Conservation (phyloP, 2,329 filamentous ascomycete species). For the Venturia asperata region DNA sequence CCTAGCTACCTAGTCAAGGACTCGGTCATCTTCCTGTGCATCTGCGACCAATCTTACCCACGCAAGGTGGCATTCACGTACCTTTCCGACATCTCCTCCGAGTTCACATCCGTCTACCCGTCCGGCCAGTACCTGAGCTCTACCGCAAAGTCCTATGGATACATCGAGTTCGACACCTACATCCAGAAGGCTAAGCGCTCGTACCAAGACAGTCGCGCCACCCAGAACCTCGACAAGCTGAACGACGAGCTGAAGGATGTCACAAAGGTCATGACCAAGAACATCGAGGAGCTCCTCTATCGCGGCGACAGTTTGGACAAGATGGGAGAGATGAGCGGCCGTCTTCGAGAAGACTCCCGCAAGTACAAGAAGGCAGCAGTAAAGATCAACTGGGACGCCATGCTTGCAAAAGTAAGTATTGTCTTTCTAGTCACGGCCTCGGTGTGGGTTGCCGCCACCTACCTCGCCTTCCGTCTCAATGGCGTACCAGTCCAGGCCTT, state of each 20-base stretch:
- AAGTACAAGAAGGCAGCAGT: slow-evolving; percentile 92
- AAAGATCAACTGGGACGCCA: slow-evolving; percentile 93
- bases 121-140: slow-evolving; percentile 65
- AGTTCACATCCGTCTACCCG: slow-evolving; percentile 84
- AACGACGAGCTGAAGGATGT: slow-evolving; percentile 97
- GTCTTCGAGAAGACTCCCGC: slow-evolving; percentile 83
- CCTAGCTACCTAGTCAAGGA: slow-evolving; percentile 74
- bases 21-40: slow-evolving; percentile 84
- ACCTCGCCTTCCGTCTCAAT: not conserved
- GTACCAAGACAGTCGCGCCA: slow-evolving; percentile 85
- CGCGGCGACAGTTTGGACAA: slow-evolving; percentile 88
- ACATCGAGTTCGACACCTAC: slow-evolving; percentile 97
- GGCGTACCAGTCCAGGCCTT: not conserved
- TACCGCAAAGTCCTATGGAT: slow-evolving; percentile 81
- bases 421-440: not conserved
- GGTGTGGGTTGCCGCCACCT: not conserved
- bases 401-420: slow-evolving; percentile 69
- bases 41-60: slow-evolving; percentile 88
- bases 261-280: slow-evolving; percentile 99
- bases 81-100: slow-evolving; percentile 81
- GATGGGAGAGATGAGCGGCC: slow-evolving; percentile 90
- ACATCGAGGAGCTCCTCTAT: slow-evolving; percentile 96
- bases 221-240: slow-evolving; percentile 87
- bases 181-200: slow-evolving; percentile 88
- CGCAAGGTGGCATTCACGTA: slow-evolving; percentile 98